Base-by-base conservation (phyloP, 2,329 filamentous ascomycete species). In the Sporothrix pallida region DNA sequence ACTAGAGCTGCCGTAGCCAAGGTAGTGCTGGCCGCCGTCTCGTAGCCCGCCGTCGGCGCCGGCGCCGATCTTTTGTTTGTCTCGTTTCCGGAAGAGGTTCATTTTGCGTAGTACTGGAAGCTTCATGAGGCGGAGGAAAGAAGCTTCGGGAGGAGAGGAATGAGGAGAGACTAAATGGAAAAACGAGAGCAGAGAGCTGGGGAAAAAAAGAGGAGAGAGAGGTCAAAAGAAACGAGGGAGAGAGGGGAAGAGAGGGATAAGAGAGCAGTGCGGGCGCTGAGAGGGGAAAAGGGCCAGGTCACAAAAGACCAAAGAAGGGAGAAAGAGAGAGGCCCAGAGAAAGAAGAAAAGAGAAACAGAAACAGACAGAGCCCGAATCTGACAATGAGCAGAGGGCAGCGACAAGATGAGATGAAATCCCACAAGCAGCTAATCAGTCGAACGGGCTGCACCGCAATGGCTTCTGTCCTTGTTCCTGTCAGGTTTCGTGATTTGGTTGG, bases 21-120 rank as follows among this genome's bases (percentile, higher is more conserved):
- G 74, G 69, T 78, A 78, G 65, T 72, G 75, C 74, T 77, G 76
- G 50, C 76, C 74, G 72, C 73, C 73, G 15, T 68, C 50, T 8
- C 48, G 31, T 23, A 20, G 13, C 17, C 71, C 44, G 42, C 12
- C 58, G 77, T 46, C 69, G 48, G 67, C 50, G 71, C 60, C 75
- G 67, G 70, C 42, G 75, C 73, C 75, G 69, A 75, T 76, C 76
- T 79, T 80, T 48, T 77, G 75, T 76, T 82, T 82, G 75, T 82
- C 80, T 72, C 79, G 79, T 75, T 78, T 78, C 74, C 75, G 78
- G 78, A 82, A 82, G 73, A 82, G 79, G 74, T 78, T 79, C 79
- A 81, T 81, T 71, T 77, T 79, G 76, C 72, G 62, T 31, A 72
- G 68, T 70, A 70, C 63, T 8, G 70, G 46, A n/a, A 75, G 68